Base-by-base conservation (phyloP, 2,329 filamentous ascomycete species). In the Chalara sp. region DNA sequence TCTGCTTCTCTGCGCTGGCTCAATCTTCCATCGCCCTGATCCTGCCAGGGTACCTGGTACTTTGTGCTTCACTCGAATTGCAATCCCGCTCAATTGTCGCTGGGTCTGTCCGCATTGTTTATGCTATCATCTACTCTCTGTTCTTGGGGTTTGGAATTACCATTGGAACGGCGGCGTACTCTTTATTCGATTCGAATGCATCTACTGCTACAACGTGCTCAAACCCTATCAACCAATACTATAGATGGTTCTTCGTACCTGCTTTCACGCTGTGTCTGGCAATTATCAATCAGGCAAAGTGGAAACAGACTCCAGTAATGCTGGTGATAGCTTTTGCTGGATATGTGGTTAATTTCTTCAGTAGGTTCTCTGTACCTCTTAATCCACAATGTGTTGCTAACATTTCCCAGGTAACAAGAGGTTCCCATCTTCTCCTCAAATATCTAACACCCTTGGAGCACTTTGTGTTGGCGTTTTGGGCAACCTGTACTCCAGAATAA, bases 261-360 rank as follows among this genome's bases (percentile, higher is more conserved):
- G 66, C 78, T 6, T 95, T 91, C 65, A 81, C 87, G 6, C 63
- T 89, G 31, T 88, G 84, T 60, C 76, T 92, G 39, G 81, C 84
- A 45, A 72, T 90, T 51, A 81, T 91, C 64, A 91, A 91, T 64
- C 86, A 91, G 59, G 87, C 86, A 39, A 89, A 89, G 66, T 89
- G 82, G 80, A 86, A 82, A 58, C 88, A 93, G 64, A 80, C 85
- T 58, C 88, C 88, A 0, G 74, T 87, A 48, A 92, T 92, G 87
- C 69, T 88, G 2, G 39, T 83, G 44, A 88, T 93, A 50, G 80
- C 87, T 1, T 79, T 87, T 51, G 75, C 79, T 0, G 88, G 88
- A 3, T 92, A 90, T 63, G 68, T 88, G 3, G 84, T 89, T 58
- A 91, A 87, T 64, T 89, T 80, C 68, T 90, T 86, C 69, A 82